phyloP scores from a whole-genome alignment of 345 rosid species.

The Gossypium herbaceum region DNA sequence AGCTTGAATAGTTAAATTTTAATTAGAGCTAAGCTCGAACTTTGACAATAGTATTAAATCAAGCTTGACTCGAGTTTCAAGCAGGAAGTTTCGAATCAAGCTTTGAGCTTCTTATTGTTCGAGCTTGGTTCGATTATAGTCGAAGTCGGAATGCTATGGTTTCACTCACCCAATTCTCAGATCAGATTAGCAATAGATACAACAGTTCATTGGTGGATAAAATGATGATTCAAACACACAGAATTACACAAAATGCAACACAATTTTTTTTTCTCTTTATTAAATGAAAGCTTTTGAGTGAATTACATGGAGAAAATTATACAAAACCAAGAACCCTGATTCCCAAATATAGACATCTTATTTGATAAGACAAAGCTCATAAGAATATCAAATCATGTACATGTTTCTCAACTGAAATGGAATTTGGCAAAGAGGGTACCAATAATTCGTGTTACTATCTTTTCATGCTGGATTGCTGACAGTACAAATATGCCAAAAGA shows the following conservation, averaged over 20 bases:
- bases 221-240: too few relatives aligned
- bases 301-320: slow-evolving; percentile 13
- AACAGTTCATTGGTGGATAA: neutral
- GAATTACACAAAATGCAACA: neutral
- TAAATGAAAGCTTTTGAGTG: slow-evolving; percentile 12
- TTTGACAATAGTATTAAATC: too few relatives aligned
- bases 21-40: too few relatives aligned
- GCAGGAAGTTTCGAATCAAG: too few relatives aligned
- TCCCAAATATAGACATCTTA: slow-evolving; percentile 17
- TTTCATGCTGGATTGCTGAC: neutral
- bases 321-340: slow-evolving; percentile 16
- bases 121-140: too few relatives aligned
- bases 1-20: too few relatives aligned
- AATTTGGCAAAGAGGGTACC: neutral
- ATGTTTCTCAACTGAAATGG: slow-evolving; percentile 15
- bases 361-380: slow-evolving; percentile 1
- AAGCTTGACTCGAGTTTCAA: too few relatives aligned
- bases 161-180: too few relatives aligned
- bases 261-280: neutral
- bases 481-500: slow-evolving; percentile 11
- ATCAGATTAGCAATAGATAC: too few relatives aligned
- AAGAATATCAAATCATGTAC: slow-evolving; percentile 31
- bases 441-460: neutral
- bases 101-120: too few relatives aligned
- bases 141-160: too few relatives aligned